phyloP scores from a whole-genome alignment of 768 basidiomycete genomes.

The Coprinopsis sp. region DNA sequence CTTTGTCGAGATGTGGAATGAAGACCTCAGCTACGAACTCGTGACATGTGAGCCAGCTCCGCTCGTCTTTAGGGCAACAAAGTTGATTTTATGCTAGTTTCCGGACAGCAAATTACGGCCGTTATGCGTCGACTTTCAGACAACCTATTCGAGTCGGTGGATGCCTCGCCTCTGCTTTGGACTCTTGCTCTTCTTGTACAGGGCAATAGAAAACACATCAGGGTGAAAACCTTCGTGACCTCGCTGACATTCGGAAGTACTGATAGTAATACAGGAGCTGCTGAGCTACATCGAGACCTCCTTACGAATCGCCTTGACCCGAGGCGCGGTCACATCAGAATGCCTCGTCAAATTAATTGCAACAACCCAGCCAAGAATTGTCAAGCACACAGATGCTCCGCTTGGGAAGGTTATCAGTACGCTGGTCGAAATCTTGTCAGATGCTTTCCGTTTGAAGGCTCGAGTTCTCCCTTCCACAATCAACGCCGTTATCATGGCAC shows the following conservation, averaged over 20 bases:
- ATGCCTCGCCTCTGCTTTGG: conserved; percentile 52
- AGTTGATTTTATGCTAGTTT: conserved; percentile 33
- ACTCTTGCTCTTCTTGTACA: conserved; percentile 51
- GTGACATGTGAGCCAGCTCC: conserved; percentile 44
- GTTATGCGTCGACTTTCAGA: conserved; percentile 59
- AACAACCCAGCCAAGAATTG: conserved; percentile 30
- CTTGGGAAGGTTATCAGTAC: conserved; percentile 34
- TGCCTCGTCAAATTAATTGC: conserved; percentile 45
- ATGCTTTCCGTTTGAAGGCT: conserved; percentile 50
- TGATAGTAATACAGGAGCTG: conserved; percentile 43
- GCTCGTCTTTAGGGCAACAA: not conserved
- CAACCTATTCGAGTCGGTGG: conserved; percentile 39
- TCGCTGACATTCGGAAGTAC: conserved; percentile 2
- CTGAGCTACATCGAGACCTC: conserved; percentile 54
- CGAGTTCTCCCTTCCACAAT: conserved; percentile 46
- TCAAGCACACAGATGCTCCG: conserved; percentile 3
- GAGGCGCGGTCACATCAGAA: conserved; percentile 40
- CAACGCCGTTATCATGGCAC: conserved; percentile 51
- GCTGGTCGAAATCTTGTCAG: conserved; percentile 48
- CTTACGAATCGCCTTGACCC: conserved; percentile 48
- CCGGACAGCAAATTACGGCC: conserved; percentile 48
- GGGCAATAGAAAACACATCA: conserved; percentile 53
- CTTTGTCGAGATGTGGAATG: conserved; percentile 54
- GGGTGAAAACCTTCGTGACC: conserved; percentile 33
- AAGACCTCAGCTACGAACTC: conserved; percentile 46